Percentiles rank a stretch among this genome's conserved stretches.
Evolutionary conservation across 805 yeast species (phyloP).

Genomic region (Candida argentea): DNA sequence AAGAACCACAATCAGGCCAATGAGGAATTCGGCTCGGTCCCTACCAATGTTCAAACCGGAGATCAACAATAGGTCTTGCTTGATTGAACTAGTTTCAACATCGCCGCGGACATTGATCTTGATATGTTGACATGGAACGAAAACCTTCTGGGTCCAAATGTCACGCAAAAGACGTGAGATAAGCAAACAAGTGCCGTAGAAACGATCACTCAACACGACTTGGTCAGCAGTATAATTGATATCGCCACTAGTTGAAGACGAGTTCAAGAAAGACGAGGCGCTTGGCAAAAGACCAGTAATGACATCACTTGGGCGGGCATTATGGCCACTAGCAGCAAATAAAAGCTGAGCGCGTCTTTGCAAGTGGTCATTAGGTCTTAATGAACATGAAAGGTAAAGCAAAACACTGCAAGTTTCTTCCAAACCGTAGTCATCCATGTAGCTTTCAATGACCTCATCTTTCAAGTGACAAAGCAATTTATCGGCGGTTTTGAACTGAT

Average conservation of each 20-base stretch:
- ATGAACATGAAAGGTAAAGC: slow-evolving; percentile 71
- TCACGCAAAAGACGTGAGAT: slow-evolving; percentile 70
- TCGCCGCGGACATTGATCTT: slow-evolving; percentile 26
- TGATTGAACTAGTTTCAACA: slow-evolving; percentile 26
- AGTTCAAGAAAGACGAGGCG: slow-evolving; percentile 5
- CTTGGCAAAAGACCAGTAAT: slow-evolving; percentile 2
- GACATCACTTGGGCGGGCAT: slow-evolving; percentile 25
- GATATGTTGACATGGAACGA: slow-evolving; percentile 36
- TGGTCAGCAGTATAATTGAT: slow-evolving; percentile 44
- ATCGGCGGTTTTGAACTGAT: slow-evolving; percentile 72
- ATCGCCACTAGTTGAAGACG: slow-evolving; percentile 8
- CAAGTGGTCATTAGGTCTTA: slow-evolving; percentile 40
- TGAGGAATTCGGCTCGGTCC: slow-evolving; percentile 52
- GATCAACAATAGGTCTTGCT: slow-evolving; percentile 35
- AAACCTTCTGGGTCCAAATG: slow-evolving; percentile 68
- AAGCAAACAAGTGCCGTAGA: slow-evolving; percentile 76
- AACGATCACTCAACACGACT: slow-evolving; percentile 85
- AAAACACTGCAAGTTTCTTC: slow-evolving; percentile 89
- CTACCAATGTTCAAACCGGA: slow-evolving; percentile 37
- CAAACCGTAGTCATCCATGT: slow-evolving; percentile 71
- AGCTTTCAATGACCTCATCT: slow-evolving; percentile 56
- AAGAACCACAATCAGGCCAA: slow-evolving; percentile 61
- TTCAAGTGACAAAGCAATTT: slow-evolving; percentile 61
- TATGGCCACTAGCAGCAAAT: slow-evolving; percentile 45
- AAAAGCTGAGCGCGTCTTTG: slow-evolving; percentile 39